These are phyloP conservation scores for Fusarium graminum DNA, from an alignment of 2,329 filamentous ascomycete genomes.

Conservation along the genomic window DNA sequence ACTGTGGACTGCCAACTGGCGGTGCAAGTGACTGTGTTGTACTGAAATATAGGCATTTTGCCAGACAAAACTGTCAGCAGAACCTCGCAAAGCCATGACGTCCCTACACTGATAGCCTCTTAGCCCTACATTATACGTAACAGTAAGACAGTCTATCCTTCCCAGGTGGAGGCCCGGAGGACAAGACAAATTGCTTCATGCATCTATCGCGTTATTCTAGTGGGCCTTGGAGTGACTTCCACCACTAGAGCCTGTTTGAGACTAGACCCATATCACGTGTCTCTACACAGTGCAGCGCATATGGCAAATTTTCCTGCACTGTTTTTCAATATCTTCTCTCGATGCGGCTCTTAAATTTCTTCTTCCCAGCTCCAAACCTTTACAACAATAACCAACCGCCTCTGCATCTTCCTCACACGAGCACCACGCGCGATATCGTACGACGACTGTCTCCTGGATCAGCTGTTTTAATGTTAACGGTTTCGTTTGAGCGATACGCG, in stretches of 20 bases:
- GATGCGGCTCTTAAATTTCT: slow-evolving; percentile 38
- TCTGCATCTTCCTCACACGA: slow-evolving; percentile 21
- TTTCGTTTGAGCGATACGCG: slow-evolving; percentile 10
- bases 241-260: slow-evolving; percentile 37
- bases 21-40: not conserved
- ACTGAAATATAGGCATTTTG: not conserved
- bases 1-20: not conserved
- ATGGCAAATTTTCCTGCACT: slow-evolving; percentile 51
- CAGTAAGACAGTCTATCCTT: slow-evolving; percentile 12
- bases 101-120: slow-evolving; percentile 12
- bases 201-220: slow-evolving; percentile 47
- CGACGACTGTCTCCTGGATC: slow-evolving; percentile 20
- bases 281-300: slow-evolving; percentile 43
- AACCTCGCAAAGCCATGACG: slow-evolving; percentile 21
- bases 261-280: slow-evolving; percentile 47
- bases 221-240: slow-evolving; percentile 28
- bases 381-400: slow-evolving; percentile 30
- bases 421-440: slow-evolving; percentile 18
- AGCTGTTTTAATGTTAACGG: slow-evolving; percentile 39
- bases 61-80: not conserved
- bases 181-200: slow-evolving; percentile 42
- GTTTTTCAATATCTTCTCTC: slow-evolving; percentile 52
- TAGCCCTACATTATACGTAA: slow-evolving; percentile 10
- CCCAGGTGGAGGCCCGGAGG: slow-evolving; percentile 13
- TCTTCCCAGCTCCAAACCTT: slow-evolving; percentile 34